Percentiles rank a stretch among this genome's conserved stretches.
Conservation (phyloP, 306 rosid genomes). For the Echinosophora koreensis region DNA sequence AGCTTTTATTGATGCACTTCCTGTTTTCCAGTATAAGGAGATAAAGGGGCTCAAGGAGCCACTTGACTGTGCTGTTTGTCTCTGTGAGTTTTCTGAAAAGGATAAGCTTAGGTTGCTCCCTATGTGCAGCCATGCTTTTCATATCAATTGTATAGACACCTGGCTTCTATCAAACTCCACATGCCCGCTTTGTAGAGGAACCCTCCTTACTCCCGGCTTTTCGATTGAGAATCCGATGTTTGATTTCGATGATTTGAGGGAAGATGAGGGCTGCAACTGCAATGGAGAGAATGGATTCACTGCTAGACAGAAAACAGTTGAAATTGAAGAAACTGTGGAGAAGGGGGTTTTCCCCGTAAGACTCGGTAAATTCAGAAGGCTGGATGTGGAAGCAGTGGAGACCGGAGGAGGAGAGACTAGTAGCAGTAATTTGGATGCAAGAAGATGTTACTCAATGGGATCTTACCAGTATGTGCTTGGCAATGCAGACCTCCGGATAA, state of each 20-base stretch:
- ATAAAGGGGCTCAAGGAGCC: slow-evolving; percentile 90
- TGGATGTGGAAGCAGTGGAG: slow-evolving; percentile 61
- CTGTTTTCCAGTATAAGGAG: slow-evolving; percentile 92
- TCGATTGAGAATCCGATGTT: slow-evolving; percentile 79
- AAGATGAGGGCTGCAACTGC: slow-evolving; percentile 69
- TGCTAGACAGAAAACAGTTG: slow-evolving; percentile 64
- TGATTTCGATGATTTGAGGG: slow-evolving; percentile 80
- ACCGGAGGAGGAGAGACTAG: slow-evolving; percentile 82
- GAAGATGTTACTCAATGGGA: slow-evolving; percentile 97
- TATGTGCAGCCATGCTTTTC: slow-evolving; percentile 97
- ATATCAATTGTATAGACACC: slow-evolving; percentile 91
- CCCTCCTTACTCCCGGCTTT: slow-evolving; percentile 69
- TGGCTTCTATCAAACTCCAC: slow-evolving; percentile 96
- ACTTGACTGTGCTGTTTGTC: slow-evolving; percentile 95
- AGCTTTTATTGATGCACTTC: slow-evolving; percentile 95
- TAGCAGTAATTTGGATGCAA: slow-evolving; percentile 93
- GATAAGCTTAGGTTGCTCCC: slow-evolving; percentile 95
- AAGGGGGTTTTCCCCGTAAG: slow-evolving; percentile 86
- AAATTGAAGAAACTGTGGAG: slow-evolving; percentile 69
- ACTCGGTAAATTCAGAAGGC: slow-evolving; percentile 83
- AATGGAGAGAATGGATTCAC: slow-evolving; percentile 60
- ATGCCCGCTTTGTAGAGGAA: slow-evolving; percentile 94
- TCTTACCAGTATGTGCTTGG: slow-evolving; percentile 91
- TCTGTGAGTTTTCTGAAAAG: slow-evolving; percentile 84
- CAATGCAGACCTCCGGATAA: slow-evolving; percentile 70